phyloP scores from a whole-genome alignment of 164 flowering plant species.

The Houttuynia cordata region DNA sequence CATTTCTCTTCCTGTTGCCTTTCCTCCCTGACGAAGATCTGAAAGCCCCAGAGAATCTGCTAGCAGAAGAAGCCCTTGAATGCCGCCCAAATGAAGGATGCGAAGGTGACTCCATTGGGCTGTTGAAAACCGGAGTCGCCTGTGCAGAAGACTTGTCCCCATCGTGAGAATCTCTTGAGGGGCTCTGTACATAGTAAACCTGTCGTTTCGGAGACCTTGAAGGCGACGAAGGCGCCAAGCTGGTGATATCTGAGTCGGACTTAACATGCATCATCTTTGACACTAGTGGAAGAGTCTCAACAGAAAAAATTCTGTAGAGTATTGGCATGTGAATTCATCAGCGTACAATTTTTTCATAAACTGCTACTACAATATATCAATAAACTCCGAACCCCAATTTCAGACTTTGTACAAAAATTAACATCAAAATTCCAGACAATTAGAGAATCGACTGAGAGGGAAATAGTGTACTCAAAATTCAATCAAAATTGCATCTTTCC shows the following conservation, averaged over 20 bases:
- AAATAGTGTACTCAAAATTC: no score
- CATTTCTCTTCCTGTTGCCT: conserved; percentile 53
- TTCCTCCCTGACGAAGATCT: conserved; percentile 78
- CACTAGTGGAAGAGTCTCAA: not conserved
- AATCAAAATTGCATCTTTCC: no score
- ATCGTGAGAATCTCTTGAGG: conserved; percentile 92
- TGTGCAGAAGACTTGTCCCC: conserved; percentile 92
- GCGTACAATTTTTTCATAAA: no score
- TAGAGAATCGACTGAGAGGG: no score
- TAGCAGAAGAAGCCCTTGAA: conserved; percentile 83
- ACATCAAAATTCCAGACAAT: no score
- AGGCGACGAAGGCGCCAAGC: conserved; percentile 88
- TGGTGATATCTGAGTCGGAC: conserved; percentile 87
- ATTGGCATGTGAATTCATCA: not conserved
- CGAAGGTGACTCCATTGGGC: conserved; percentile 92
- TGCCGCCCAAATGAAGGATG: conserved; percentile 87
- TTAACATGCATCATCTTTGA: conserved; percentile 49
- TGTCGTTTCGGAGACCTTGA: conserved; percentile 81
- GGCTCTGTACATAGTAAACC: conserved; percentile 86
- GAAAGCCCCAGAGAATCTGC: conserved; percentile 84
- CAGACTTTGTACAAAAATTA: no score
- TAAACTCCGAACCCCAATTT: no score
- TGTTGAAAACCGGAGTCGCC: conserved; percentile 68
- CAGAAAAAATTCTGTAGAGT: not conserved
- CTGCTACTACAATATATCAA: no score